Percentiles rank a stretch among this genome's conserved stretches.
Evolutionary conservation across 2,329 filamentous ascomycete genomes (phyloP).

Genomic region (Penicillium sumatraense): DNA sequence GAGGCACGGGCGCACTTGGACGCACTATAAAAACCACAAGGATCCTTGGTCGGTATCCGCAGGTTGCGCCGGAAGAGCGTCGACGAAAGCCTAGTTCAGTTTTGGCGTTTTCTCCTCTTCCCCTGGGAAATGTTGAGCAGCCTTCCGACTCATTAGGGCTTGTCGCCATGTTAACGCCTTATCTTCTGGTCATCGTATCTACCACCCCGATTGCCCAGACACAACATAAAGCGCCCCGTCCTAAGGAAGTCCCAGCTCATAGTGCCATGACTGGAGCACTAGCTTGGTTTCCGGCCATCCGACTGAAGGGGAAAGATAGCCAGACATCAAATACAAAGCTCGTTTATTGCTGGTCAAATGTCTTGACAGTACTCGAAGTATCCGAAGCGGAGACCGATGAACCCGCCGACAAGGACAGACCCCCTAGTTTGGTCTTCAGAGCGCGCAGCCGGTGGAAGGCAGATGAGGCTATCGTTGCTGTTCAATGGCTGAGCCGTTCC

Average conservation of each 20-base stretch:
- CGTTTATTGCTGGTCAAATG: conserved; percentile 97
- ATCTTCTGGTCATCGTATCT: conserved; percentile 93
- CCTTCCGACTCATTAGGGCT: conserved; percentile 85
- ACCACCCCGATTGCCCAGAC: conserved; percentile 96
- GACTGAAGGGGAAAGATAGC: conserved; percentile 76
- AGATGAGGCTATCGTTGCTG: conserved; percentile 91
- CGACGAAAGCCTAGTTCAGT: conserved; percentile 90
- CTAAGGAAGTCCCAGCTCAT: conserved; percentile 88
- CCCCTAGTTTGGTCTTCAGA: conserved; percentile 76
- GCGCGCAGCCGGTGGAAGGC: conserved; percentile 88
- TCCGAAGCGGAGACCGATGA: conserved; percentile 66
- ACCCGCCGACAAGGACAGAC: conserved; percentile 73
- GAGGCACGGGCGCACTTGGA: conserved; percentile 84
- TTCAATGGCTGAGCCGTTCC: conserved; percentile 95
- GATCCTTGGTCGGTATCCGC: conserved; percentile 88
- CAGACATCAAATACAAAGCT: conserved; percentile 76
- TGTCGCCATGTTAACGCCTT: conserved; percentile 94
- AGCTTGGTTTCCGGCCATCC: conserved; percentile 97
- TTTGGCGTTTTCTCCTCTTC: conserved; percentile 85
- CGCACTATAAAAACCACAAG: conserved; percentile 86
- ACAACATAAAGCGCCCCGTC: conserved; percentile 88
- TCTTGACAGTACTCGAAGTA: conserved; percentile 91
- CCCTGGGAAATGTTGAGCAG: conserved; percentile 91
- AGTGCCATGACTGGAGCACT: conserved; percentile 91
- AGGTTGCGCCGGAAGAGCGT: conserved; percentile 64